Conservation (phyloP, 306 rosid genomes). For the Arachis stenosperma region DNA sequence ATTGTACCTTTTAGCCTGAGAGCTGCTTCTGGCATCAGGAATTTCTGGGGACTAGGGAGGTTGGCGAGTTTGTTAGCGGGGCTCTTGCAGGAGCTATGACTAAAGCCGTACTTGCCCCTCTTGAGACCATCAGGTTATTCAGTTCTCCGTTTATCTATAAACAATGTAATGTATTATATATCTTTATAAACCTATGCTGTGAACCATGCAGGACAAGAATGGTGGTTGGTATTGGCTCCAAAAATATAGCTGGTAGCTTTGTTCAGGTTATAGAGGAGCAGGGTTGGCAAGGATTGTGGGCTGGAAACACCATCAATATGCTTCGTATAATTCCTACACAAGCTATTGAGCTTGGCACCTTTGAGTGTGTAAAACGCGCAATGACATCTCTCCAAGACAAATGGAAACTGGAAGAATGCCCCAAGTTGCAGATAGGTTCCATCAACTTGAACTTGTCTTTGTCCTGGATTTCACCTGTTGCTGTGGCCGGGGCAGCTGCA, state of each 20-base stretch:
- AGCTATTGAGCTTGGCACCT: constrained; percentile 88
- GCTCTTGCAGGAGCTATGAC: constrained; percentile 99
- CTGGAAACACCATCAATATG: constrained; percentile 94
- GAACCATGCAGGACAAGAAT: constrained; percentile 80
- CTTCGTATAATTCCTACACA: constrained; percentile 92
- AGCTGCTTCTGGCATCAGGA: constrained; percentile 48
- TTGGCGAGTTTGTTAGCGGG: constrained; percentile 84
- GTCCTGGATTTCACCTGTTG: constrained; percentile 93
- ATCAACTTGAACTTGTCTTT: constrained; percentile 61
- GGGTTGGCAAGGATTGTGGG: constrained; percentile 99
- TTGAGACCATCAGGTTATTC: constrained; percentile 90
- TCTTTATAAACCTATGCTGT: neutral
- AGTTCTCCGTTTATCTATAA: neutral
- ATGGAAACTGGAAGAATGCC: constrained; percentile 57
- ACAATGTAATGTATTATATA: no score
- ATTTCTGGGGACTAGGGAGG: constrained; percentile 71
- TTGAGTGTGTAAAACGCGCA: constrained; percentile 79
- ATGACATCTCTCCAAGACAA: constrained; percentile 74
- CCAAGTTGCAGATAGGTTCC: constrained; percentile 69
- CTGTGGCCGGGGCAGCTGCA: constrained; percentile 96
- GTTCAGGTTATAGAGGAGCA: constrained; percentile 86
- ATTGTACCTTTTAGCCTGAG: neutral
- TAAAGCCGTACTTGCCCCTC: constrained; percentile 96
- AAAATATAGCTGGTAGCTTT: constrained; percentile 76
- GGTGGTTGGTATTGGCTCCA: constrained; percentile 97